These are phyloP conservation scores for Neocucurbitaria cava DNA, from an alignment of 2,329 filamentous ascomycete genomes.

Conservation along the genomic window DNA sequence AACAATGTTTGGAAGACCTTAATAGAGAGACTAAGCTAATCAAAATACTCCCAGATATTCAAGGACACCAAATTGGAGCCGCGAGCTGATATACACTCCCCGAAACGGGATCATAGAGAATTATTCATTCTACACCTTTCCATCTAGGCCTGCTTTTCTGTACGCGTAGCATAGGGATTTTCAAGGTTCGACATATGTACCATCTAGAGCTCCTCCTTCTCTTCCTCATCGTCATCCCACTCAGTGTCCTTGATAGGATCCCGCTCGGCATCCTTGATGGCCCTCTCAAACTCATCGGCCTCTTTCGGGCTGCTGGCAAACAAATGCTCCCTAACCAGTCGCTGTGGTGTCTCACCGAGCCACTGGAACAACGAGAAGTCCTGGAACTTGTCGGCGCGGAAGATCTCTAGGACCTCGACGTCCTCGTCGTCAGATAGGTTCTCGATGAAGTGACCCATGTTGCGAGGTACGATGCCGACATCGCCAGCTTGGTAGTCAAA, in stretches of 20 bases:
- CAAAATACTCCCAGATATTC: too few relatives aligned
- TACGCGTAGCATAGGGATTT: too few relatives aligned
- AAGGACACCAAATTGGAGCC: too few relatives aligned
- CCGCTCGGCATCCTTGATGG: conserved; percentile 68
- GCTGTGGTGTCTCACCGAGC: conserved; percentile 74
- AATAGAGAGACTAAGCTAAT: too few relatives aligned
- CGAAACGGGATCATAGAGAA: too few relatives aligned
- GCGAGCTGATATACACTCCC: too few relatives aligned
- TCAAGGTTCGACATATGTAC: not conserved
- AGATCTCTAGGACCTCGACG: conserved; percentile 77
- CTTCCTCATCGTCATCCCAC: conserved; percentile 39
- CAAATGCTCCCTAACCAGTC: conserved; percentile 70
- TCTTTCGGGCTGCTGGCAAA: conserved; percentile 68
- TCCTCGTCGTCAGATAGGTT: conserved; percentile 77
- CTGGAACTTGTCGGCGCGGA: conserved; percentile 73
- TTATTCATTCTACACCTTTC: too few relatives aligned
- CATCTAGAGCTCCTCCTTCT: conserved; percentile 28
- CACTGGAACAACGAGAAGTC: conserved; percentile 79
- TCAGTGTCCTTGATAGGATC: conserved; percentile 48
- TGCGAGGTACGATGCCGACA: conserved; percentile 76
- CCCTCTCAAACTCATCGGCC: conserved; percentile 67
- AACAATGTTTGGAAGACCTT: too few relatives aligned
- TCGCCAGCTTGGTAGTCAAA: conserved; percentile 80
- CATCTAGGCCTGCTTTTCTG: too few relatives aligned
- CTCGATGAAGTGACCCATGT: conserved; percentile 84